Evolutionary conservation across 106 monocot species (phyloP).

Genomic region (Platanthera guangdongensis): DNA sequence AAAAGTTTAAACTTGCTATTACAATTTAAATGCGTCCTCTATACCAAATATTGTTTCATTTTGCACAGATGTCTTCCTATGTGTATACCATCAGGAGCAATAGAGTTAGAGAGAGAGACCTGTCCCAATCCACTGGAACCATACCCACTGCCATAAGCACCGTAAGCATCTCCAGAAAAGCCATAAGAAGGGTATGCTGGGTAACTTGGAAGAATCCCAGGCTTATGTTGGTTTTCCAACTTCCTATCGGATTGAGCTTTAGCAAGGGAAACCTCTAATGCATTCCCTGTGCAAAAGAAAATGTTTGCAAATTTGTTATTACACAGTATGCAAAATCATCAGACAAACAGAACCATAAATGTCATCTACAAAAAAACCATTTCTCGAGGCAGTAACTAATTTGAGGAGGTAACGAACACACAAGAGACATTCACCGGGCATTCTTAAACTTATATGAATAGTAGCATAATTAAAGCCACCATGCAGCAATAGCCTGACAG

Average conservation of each 20-base stretch:
- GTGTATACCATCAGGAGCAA: neutral
- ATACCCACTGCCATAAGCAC: constrained; percentile 58
- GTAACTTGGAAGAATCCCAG: constrained; percentile 46
- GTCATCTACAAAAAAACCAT: neutral
- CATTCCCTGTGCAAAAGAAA: constrained; percentile 45
- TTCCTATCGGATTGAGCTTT: constrained; percentile 78
- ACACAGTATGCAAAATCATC: neutral
- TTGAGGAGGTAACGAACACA: neutral
- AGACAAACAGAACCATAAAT: neutral
- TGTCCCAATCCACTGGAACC: constrained; percentile 57
- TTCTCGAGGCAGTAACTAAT: neutral
- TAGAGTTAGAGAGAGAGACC: constrained; percentile 21
- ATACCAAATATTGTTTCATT: too few species aligned
- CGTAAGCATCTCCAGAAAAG: constrained; percentile 58
- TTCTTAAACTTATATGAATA: neutral
- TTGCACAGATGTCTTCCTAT: too few species aligned
- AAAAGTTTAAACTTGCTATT: too few species aligned
- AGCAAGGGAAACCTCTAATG: constrained; percentile 73
- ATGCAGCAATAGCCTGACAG: neutral
- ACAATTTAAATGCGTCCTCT: too few species aligned
- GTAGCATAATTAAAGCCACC: neutral
- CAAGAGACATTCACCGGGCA: neutral
- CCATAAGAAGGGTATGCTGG: constrained; percentile 51
- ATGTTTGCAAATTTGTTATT: neutral
- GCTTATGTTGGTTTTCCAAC: constrained; percentile 31